Evolutionary conservation across 768 basidiomycete species (phyloP).

Genomic region (Tylopilus cervinicoccineus): DNA sequence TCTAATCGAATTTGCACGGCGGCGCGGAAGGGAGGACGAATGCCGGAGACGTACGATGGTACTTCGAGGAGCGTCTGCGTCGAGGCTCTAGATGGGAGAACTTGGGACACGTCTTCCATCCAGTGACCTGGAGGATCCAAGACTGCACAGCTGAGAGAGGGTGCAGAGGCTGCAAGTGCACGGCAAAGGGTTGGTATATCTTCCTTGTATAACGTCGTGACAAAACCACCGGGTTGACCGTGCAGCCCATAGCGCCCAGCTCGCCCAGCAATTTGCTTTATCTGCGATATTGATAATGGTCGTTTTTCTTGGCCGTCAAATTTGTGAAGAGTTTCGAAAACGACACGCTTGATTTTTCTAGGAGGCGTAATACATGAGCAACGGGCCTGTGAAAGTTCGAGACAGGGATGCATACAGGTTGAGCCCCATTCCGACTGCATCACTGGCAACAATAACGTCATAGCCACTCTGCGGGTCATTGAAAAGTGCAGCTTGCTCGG

Average conservation of each 20-base stretch:
- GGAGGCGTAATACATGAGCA: background rate
- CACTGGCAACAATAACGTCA: constrained; percentile 89
- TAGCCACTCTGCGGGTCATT: constrained; percentile 81
- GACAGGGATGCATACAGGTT: constrained; percentile 62
- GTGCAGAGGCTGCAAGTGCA: constrained; percentile 50
- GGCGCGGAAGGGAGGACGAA: constrained; percentile 44
- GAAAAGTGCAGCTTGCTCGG: constrained; percentile 89
- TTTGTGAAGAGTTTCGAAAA: constrained; percentile 72
- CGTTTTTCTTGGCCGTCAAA: constrained; percentile 46
- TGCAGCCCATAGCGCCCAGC: constrained; percentile 86
- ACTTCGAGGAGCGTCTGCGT: constrained; percentile 47
- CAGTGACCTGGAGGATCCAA: constrained; percentile 32
- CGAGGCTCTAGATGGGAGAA: constrained; percentile 42
- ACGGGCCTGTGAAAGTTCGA: background rate
- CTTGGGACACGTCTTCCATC: constrained; percentile 29
- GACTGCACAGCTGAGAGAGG: constrained; percentile 50
- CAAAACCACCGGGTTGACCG: constrained; percentile 53
- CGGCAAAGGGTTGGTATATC: constrained; percentile 60
- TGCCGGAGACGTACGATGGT: constrained; percentile 42
- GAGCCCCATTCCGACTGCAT: constrained; percentile 96
- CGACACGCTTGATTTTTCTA: constrained; percentile 88
- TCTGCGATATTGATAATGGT: constrained; percentile 63
- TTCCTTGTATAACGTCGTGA: constrained; percentile 61
- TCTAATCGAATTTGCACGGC: constrained; percentile 21
- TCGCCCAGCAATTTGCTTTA: constrained; percentile 93